These are phyloP conservation scores for Tinospora cordifolia DNA, from an alignment of 164 flowering plant genomes.

Conservation along the genomic window DNA sequence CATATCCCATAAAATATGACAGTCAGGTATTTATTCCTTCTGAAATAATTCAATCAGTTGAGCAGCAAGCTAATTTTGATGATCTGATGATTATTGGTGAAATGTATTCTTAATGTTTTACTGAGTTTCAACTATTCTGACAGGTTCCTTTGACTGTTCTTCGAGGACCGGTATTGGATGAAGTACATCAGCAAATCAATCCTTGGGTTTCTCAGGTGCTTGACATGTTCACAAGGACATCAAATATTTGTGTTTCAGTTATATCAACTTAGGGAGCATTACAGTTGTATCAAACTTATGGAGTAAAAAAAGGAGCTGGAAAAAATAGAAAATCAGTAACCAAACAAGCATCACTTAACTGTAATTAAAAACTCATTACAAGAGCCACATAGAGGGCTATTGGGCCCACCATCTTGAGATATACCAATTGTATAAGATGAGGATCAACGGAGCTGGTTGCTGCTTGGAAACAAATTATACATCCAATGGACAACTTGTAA, in stretches of 20 bases:
- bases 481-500: not conserved
- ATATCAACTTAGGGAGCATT: not conserved
- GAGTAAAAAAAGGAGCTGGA: not conserved
- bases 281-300: not conserved
- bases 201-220: conserved; percentile 83
- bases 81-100: too few relatives aligned
- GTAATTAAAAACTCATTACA: not conserved
- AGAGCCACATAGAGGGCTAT: not conserved
- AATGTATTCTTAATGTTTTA: not conserved
- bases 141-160: conserved; percentile 59
- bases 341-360: not conserved
- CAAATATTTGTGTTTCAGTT: not conserved
- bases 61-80: too few relatives aligned
- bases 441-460: not conserved
- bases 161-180: conserved; percentile 72
- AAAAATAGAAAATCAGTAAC: not conserved
- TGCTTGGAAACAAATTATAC: not conserved
- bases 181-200: conserved; percentile 65
- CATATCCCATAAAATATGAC: conserved; percentile 42
- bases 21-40: conserved; percentile 36
- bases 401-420: not conserved
- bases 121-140: conserved; percentile 1
- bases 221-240: conserved; percentile 1
- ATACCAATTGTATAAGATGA: not conserved
- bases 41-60: not conserved